Conservation (phyloP, 75 land plant genomes). For the Cupressus sempervirens region DNA sequence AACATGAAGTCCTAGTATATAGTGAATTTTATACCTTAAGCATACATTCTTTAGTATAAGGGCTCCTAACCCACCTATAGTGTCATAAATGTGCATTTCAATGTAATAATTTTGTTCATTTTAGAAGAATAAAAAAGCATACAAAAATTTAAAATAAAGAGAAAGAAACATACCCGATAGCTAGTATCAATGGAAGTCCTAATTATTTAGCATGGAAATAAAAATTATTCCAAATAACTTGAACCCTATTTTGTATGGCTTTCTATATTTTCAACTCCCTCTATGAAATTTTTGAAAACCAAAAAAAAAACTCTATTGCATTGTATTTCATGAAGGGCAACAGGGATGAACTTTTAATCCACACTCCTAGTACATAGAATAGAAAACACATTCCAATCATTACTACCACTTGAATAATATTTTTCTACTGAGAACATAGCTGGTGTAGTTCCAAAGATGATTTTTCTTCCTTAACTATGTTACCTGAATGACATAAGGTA, state of each 20-base stretch:
- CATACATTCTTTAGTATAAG: background rate
- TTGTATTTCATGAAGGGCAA: conserved; percentile 35
- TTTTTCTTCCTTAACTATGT: conserved; percentile 48
- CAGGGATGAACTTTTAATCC: conserved; percentile 42
- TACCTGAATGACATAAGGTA: background rate
- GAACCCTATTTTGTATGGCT: conserved; percentile 92
- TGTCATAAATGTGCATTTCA: background rate
- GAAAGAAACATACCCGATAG: conserved; percentile 42
- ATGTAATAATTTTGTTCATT: background rate
- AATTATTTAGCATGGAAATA: conserved; percentile 62
- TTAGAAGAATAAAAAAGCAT: background rate
- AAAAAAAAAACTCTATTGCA: conserved; percentile 52
- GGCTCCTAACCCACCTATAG: background rate
- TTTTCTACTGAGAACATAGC: conserved; percentile 28
- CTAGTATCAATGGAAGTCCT: conserved; percentile 58
- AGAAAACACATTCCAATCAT: conserved; percentile 64
- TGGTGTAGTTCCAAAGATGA: conserved; percentile 56
- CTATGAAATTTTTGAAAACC: conserved; percentile 75
- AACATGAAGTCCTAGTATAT: background rate
- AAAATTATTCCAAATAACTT: conserved; percentile 69
- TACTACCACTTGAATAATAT: conserved; percentile 47
- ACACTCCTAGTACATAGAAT: conserved; percentile 77
- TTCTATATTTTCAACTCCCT: conserved; percentile 86
- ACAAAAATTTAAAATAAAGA: background rate
- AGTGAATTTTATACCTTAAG: background rate